phyloP scores from a whole-genome alignment of 306 rosid species.

The Castanea sativa region DNA sequence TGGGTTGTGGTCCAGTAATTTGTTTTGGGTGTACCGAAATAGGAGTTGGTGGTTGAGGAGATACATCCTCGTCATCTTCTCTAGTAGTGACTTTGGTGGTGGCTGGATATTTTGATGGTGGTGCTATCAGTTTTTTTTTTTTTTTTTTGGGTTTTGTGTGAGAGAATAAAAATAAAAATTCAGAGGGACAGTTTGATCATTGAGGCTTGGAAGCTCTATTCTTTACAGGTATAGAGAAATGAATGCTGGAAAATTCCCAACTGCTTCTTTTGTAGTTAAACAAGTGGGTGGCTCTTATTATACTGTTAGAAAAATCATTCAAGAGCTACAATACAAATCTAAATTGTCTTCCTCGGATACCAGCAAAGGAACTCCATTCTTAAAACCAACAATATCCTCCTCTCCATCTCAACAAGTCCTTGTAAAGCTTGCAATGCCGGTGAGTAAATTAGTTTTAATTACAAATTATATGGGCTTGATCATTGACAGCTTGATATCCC shows the following conservation, averaged over 20 bases:
- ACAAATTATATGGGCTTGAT: neutral
- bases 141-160: no score
- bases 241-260: slow-evolving; percentile 64
- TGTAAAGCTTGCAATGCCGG: slow-evolving; percentile 23
- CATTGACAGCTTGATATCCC: no score
- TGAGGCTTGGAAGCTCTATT: no score
- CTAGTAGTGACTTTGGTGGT: no score
- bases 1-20: no score
- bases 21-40: no score
- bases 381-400: neutral
- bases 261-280: neutral
- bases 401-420: slow-evolving; percentile 12
- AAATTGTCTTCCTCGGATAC: slow-evolving; percentile 24
- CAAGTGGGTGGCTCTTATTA: slow-evolving; percentile 68
- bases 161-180: no score
- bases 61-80: no score
- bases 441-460: slow-evolving; percentile 25
- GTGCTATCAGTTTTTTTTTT: no score
- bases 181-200: no score
- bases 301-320: slow-evolving; percentile 43
- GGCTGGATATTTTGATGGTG: no score
- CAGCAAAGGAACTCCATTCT: neutral
- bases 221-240: slow-evolving; percentile 50
- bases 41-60: no score
- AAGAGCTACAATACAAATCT: slow-evolving; percentile 47